phyloP scores from a whole-genome alignment of 2,329 filamentous ascomycete species.

The Paraphaeosphaeria minitans region DNA sequence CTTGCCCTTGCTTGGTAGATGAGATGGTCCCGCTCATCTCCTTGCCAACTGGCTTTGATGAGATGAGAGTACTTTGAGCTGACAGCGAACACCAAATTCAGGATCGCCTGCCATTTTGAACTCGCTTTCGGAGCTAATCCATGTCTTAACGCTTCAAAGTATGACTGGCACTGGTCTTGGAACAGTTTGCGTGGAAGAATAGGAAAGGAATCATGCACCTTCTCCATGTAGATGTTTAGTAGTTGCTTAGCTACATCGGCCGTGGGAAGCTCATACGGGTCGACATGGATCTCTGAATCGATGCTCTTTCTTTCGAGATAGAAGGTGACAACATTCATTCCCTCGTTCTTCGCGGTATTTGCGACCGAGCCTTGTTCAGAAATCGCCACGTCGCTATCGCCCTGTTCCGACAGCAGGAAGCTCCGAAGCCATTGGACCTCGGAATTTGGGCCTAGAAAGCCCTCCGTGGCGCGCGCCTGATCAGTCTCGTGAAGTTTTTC shows the following conservation, averaged over 20 bases:
- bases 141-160: slow-evolving; percentile 29
- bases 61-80: slow-evolving; percentile 46
- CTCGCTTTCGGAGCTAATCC: slow-evolving; percentile 26
- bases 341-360: slow-evolving; percentile 21
- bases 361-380: slow-evolving; percentile 14
- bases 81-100: slow-evolving; percentile 52
- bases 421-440: slow-evolving; percentile 41
- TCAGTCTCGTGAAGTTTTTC: slow-evolving; percentile 37
- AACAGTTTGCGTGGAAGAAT: slow-evolving; percentile 44
- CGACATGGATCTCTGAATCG: slow-evolving; percentile 31
- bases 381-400: slow-evolving; percentile 14
- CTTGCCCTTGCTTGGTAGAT: slow-evolving; percentile 49
- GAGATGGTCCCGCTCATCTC: slow-evolving; percentile 40
- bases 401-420: slow-evolving; percentile 28
- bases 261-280: slow-evolving; percentile 41
- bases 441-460: slow-evolving; percentile 42
- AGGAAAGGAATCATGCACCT: slow-evolving; percentile 48
- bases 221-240: slow-evolving; percentile 45
- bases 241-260: slow-evolving; percentile 39
- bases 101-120: slow-evolving; percentile 45
- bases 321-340: slow-evolving; percentile 38
- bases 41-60: slow-evolving; percentile 31
- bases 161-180: slow-evolving; percentile 40
- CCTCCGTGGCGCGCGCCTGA: slow-evolving; percentile 34
- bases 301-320: slow-evolving; percentile 41